phyloP scores from a whole-genome alignment of 2,329 filamentous ascomycete genomes.

The Blastomyces emzantsi region DNA sequence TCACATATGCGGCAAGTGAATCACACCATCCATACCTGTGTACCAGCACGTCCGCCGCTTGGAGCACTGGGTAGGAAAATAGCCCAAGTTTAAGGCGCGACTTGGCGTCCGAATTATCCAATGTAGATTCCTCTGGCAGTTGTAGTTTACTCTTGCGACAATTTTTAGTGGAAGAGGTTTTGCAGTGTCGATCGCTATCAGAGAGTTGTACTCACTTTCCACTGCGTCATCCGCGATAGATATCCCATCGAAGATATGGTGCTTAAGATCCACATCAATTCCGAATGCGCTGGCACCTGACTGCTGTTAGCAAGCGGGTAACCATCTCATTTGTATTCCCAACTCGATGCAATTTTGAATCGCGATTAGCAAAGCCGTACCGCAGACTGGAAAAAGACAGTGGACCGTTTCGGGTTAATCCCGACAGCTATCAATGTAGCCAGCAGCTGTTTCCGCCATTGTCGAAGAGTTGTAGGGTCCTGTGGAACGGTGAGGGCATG shows the following conservation, averaged over 20 bases:
- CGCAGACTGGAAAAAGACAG: conserved; percentile 72
- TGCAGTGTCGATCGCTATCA: conserved; percentile 2
- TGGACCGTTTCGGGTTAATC: conserved; percentile 64
- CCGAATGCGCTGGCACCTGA: conserved; percentile 67
- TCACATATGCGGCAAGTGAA: conserved; percentile 14
- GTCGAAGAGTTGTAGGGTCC: conserved; percentile 50
- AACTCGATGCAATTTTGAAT: neutral
- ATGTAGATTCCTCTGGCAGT: conserved; percentile 49
- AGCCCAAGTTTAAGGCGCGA: conserved; percentile 71
- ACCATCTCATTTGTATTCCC: neutral
- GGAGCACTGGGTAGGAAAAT: conserved; percentile 92
- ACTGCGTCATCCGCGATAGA: conserved; percentile 97
- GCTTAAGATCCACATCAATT: conserved; percentile 95
- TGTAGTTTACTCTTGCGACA: conserved; percentile 59
- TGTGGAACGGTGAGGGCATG: conserved; percentile 83
- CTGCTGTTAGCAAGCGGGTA: conserved; percentile 3
- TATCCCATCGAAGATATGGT: conserved; percentile 89
- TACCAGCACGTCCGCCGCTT: conserved; percentile 87
- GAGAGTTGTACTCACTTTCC: conserved; percentile 60
- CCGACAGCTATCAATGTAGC: conserved; percentile 78
- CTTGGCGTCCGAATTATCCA: conserved; percentile 50
- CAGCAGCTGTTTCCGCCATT: conserved; percentile 63
- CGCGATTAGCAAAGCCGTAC: conserved; percentile 39
- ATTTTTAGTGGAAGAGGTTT: conserved; percentile 6
- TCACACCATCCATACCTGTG: conserved; percentile 50